phyloP scores from a whole-genome alignment of 768 basidiomycete genomes.

The Xanthoconium purpureum region DNA sequence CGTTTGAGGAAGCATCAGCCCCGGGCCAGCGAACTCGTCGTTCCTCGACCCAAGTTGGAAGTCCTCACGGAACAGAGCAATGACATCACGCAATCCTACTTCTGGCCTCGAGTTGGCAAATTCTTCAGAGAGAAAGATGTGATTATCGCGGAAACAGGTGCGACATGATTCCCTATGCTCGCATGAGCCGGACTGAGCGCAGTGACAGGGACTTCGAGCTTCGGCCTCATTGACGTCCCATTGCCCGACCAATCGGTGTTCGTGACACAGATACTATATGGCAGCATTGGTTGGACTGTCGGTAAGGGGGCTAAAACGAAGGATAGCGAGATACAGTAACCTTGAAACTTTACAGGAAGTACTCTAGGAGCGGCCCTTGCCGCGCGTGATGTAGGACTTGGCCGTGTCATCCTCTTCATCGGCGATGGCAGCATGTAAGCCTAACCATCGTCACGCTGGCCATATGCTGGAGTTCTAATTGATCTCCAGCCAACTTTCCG shows the following conservation, averaged over 20 bases:
- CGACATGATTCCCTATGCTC: background rate
- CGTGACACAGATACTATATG: constrained; percentile 82
- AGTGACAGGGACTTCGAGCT: constrained; percentile 64
- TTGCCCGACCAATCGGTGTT: constrained; percentile 68
- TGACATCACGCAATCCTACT: constrained; percentile 70
- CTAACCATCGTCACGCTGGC: background rate
- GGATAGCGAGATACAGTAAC: background rate
- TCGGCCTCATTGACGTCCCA: constrained; percentile 80
- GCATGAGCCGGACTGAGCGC: background rate
- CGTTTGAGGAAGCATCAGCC: constrained; percentile 44
- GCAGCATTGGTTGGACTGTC: constrained; percentile 88
- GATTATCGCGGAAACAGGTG: constrained; percentile 85
- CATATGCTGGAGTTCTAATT: background rate
- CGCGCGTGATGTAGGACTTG: constrained; percentile 56
- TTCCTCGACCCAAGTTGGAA: constrained; percentile 40
- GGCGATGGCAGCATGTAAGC: constrained; percentile 80
- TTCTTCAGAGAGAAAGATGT: constrained; percentile 76
- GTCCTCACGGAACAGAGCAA: constrained; percentile 51
- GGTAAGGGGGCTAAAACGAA: constrained; percentile 41
- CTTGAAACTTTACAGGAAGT: constrained; percentile 39
- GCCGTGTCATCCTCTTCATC: constrained; percentile 77
- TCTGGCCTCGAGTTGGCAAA: constrained; percentile 76
- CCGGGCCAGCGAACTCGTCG: constrained; percentile 40
- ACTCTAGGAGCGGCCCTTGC: constrained; percentile 80
- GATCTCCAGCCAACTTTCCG: constrained; percentile 61